Percentiles rank a stretch among this genome's conserved stretches.
Conservation (phyloP, 192 early-diverging fungal genomes). For the Glomus cerebriforme region DNA sequence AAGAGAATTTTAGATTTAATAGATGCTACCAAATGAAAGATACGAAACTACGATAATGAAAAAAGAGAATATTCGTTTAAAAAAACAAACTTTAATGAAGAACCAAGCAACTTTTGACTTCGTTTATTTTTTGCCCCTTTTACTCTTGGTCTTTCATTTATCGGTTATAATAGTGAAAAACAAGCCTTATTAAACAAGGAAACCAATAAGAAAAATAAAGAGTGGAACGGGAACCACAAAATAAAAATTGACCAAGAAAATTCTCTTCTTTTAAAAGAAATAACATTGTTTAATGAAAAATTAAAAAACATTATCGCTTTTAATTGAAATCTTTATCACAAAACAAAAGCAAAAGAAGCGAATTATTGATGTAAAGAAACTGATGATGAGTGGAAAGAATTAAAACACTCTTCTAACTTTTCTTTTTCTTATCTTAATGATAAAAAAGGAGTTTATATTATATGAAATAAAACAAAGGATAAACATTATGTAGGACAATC, state of each 20-base stretch:
- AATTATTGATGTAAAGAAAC: background rate
- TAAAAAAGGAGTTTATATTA: slow-evolving; percentile 20
- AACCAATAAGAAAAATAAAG: slow-evolving; percentile 6
- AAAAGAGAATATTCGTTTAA: slow-evolving; percentile 1
- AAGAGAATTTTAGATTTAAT: slow-evolving; percentile 7
- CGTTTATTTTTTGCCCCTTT: slow-evolving; percentile 12
- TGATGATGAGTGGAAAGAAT: background rate
- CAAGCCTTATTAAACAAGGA: background rate
- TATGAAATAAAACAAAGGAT: background rate
- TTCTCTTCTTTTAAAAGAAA: slow-evolving; percentile 8
- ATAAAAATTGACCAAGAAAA: slow-evolving; percentile 2
- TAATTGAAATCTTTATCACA: slow-evolving; percentile 11
- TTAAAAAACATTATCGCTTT: background rate
- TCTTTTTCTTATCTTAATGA: background rate
- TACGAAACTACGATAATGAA: background rate
- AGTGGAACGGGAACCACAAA: background rate
- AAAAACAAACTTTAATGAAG: slow-evolving; percentile 11
- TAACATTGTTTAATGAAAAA: slow-evolving; percentile 7
- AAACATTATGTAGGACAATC: background rate
- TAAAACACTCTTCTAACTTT: background rate
- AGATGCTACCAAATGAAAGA: background rate
- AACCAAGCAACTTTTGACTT: slow-evolving; percentile 17
- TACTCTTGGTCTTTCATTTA: slow-evolving; percentile 19
- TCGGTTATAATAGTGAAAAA: slow-evolving; percentile 6
- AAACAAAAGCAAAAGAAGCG: background rate